Percentiles rank a stretch among this genome's conserved stretches.
Evolutionary conservation across 495 filamentous ascomycete species (phyloP).

Genomic region (Talaromyces adpressus): DNA sequence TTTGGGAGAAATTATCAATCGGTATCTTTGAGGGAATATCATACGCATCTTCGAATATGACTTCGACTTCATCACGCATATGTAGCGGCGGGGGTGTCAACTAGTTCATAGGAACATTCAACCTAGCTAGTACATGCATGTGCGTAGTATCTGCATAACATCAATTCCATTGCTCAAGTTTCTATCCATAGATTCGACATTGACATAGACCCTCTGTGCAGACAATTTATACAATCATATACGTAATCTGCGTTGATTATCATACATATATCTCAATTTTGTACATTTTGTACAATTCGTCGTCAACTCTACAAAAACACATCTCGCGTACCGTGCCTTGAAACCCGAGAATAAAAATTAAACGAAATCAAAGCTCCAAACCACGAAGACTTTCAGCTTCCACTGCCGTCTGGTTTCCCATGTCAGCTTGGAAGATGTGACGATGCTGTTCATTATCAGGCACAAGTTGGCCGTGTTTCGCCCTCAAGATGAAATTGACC

Average conservation of each 20-base stretch:
- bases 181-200: not conserved
- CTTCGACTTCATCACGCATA: too few species aligned
- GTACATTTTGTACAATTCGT: not conserved
- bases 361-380: slow-evolving; percentile 1
- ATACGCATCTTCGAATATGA: too few species aligned
- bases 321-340: not conserved
- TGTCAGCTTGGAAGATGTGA: not conserved
- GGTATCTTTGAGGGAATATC: too few species aligned
- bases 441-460: not conserved
- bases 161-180: not conserved
- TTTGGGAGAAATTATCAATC: too few species aligned
- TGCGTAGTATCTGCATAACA: not conserved
- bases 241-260: not conserved
- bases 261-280: not conserved
- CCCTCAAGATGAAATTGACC: slow-evolving; percentile 61
- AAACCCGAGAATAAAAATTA: not conserved
- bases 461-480: slow-evolving; percentile 19
- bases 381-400: not conserved
- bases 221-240: not conserved
- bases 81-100: too few species aligned
- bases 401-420: not conserved
- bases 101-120: too few species aligned
- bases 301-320: not conserved
- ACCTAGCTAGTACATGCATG: too few species aligned
- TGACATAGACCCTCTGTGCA: not conserved